These are phyloP conservation scores for Spatholobus suberectus DNA, from an alignment of 306 rosid genomes.

Conservation along the genomic window DNA sequence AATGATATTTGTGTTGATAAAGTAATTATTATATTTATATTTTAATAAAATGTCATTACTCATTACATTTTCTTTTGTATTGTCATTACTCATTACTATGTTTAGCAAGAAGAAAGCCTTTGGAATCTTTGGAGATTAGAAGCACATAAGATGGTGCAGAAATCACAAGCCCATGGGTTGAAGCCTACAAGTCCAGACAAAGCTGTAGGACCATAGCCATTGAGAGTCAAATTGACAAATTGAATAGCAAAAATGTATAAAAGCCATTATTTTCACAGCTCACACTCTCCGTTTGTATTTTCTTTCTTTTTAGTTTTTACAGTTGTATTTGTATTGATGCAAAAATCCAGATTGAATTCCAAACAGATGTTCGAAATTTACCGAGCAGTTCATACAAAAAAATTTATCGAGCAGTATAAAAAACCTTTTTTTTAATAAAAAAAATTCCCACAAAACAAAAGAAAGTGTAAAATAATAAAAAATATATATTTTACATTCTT, in stretches of 20 bases:
- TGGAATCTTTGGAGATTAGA: background rate
- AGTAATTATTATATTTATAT: background rate
- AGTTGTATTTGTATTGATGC: background rate
- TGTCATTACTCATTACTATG: background rate
- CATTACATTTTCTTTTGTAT: too few relatives aligned
- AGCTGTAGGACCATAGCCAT: constrained; percentile 12
- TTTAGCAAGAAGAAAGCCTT: background rate
- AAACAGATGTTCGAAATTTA: background rate
- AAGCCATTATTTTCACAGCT: constrained; percentile 18
- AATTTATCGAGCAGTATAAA: background rate
- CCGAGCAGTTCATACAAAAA: background rate
- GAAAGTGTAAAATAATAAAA: background rate
- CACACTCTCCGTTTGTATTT: background rate
- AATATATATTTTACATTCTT: too few relatives aligned
- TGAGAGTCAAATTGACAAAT: background rate
- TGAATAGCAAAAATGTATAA: background rate
- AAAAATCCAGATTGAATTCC: background rate
- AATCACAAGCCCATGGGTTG: background rate
- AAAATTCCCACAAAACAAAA: background rate
- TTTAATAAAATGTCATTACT: background rate
- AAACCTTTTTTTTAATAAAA: background rate
- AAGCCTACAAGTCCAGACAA: background rate
- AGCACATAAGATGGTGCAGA: background rate
- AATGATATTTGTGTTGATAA: background rate
- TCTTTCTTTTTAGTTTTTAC: background rate